phyloP scores from a whole-genome alignment of 257 asterid species.

The Solanum acaule region DNA sequence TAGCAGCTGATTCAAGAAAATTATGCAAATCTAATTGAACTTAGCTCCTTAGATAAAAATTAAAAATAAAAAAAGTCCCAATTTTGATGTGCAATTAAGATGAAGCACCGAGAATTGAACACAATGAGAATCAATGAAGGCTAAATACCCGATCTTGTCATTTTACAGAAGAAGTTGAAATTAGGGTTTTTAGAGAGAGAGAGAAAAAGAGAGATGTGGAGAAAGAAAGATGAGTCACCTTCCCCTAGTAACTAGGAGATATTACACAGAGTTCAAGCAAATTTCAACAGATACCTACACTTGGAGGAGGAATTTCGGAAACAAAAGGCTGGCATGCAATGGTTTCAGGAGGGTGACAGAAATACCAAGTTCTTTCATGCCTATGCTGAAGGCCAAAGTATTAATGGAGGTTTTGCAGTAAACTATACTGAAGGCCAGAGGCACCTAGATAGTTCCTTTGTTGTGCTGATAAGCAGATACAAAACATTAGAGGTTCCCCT shows the following conservation, averaged over 20 bases:
- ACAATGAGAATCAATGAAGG: constrained; percentile 9
- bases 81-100: background rate
- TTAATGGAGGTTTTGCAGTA: background rate
- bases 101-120: background rate
- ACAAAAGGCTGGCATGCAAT: background rate
- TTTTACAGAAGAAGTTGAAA: constrained; percentile 20
- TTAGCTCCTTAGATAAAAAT: background rate
- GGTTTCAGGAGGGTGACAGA: background rate
- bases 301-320: background rate
- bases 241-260: background rate
- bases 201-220: background rate
- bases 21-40: constrained; percentile 25
- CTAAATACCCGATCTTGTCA: constrained; percentile 36
- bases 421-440: background rate
- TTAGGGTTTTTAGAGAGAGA: constrained; percentile 46
- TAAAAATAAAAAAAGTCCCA: too few relatives aligned
- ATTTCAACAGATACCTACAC: background rate
- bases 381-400: background rate
- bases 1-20: constrained; percentile 12
- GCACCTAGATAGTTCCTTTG: background rate
- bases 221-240: constrained; percentile 1
- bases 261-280: background rate
- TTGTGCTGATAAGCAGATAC: background rate
- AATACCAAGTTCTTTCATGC: background rate
- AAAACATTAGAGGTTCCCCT: background rate